phyloP scores from a whole-genome alignment of 139 green algal species.

The Chlorella sp. region DNA sequence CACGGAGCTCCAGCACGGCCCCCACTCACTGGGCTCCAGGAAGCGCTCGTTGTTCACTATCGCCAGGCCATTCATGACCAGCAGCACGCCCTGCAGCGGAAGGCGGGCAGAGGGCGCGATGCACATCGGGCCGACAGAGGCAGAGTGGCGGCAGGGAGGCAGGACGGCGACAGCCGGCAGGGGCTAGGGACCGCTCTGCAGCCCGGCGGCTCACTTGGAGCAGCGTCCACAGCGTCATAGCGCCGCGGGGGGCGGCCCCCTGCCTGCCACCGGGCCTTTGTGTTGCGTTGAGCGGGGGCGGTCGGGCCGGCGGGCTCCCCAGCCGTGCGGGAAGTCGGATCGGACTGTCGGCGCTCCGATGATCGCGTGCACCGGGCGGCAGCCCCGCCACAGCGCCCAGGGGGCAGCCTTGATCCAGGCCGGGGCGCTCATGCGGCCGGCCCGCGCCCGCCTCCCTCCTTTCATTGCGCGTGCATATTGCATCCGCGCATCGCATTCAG shows the following conservation, averaged over 20 bases:
- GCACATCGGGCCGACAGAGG: background rate
- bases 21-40: constrained; percentile 81
- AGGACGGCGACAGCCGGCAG: background rate
- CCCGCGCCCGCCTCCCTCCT: no score
- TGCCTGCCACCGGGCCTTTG: background rate
- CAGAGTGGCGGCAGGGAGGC: background rate
- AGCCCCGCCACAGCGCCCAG: no score
- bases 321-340: no score
- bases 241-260: background rate
- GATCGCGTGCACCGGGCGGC: no score
- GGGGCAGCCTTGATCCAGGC: background rate
- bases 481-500: background rate
- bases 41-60: constrained; percentile 95
- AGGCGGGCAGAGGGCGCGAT: background rate
- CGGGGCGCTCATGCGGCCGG: background rate
- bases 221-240: constrained; percentile 89
- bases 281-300: background rate
- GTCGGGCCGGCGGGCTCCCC: no score
- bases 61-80: constrained; percentile 87
- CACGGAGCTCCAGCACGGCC: constrained; percentile 86
- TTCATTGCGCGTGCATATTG: no score
- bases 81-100: constrained; percentile 70
- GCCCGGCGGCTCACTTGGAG: constrained; percentile 63
- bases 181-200: background rate
- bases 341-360: no score